phyloP scores from a whole-genome alignment of 2,329 filamentous ascomycete species.

The Parastagonospora avenae region DNA sequence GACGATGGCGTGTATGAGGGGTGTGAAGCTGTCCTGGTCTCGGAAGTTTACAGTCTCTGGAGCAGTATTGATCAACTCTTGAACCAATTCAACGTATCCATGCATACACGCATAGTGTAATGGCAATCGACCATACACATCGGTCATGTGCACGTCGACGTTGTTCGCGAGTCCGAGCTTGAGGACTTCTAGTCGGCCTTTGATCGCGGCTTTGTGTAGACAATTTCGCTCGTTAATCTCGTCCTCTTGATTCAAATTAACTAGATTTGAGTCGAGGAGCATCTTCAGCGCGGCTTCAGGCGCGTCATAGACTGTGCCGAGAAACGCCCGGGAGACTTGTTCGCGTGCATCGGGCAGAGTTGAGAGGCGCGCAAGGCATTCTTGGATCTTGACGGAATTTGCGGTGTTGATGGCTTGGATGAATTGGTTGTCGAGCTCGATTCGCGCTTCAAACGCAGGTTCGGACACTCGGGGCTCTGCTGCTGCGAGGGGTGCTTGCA shows the following conservation, averaged over 20 bases:
- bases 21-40: slow-evolving; percentile 97
- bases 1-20: slow-evolving; percentile 92
- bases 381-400: slow-evolving; percentile 76
- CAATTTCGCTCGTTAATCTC: slow-evolving; percentile 98
- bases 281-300: slow-evolving; percentile 75
- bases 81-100: slow-evolving; percentile 82
- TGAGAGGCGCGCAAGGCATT: slow-evolving; percentile 76
- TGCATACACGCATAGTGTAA: slow-evolving; percentile 97
- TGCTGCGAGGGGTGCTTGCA: slow-evolving; percentile 63
- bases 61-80: slow-evolving; percentile 71
- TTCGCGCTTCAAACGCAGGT: slow-evolving; percentile 69
- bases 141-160: slow-evolving; percentile 78
- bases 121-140: slow-evolving; percentile 93
- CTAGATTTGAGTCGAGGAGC: slow-evolving; percentile 78
- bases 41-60: slow-evolving; percentile 81
- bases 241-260: slow-evolving; percentile 92
- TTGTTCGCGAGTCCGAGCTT: slow-evolving; percentile 73
- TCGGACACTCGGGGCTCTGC: slow-evolving; percentile 38
- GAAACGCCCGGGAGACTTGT: slow-evolving; percentile 85
- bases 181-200: slow-evolving; percentile 80
- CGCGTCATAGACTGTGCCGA: slow-evolving; percentile 86
- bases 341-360: slow-evolving; percentile 68
- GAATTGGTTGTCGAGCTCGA: slow-evolving; percentile 86
- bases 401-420: slow-evolving; percentile 85
- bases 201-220: slow-evolving; percentile 94